Evolutionary conservation across 495 filamentous ascomycete species (phyloP).

Genomic region (Aspergillus saccharolyticus): DNA sequence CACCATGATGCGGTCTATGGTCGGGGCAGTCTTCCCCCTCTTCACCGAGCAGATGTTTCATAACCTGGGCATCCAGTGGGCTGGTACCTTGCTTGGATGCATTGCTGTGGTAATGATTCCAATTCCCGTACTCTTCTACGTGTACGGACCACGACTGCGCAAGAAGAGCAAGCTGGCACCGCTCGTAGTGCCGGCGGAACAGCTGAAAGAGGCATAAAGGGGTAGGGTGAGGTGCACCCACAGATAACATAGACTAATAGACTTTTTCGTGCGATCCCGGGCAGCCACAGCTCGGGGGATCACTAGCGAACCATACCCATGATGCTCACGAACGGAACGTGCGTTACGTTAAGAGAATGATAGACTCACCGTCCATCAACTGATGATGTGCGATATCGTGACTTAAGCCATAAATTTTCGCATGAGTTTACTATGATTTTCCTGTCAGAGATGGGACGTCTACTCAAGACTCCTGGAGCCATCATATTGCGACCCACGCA

Average conservation of each 20-base stretch:
- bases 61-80: constrained; percentile 70
- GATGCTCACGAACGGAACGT: background rate
- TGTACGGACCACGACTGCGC: constrained; percentile 29
- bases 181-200: constrained; percentile 2
- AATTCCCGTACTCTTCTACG: constrained; percentile 50
- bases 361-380: background rate
- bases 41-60: constrained; percentile 77
- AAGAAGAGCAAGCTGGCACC: constrained; percentile 27
- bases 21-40: constrained; percentile 72
- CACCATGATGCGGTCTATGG: constrained; percentile 74
- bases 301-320: background rate
- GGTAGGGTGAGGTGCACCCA: too few species aligned
- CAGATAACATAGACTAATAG: background rate
- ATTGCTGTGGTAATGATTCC: constrained; percentile 67
- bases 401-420: too few species aligned
- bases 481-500: too few species aligned
- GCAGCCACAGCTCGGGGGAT: background rate
- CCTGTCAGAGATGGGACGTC: too few species aligned
- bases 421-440: too few species aligned
- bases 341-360: background rate
- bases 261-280: background rate
- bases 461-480: too few species aligned
- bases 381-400: too few species aligned
- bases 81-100: constrained; percentile 67
- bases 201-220: constrained; percentile 5